phyloP scores from a whole-genome alignment of 768 basidiomycete species.

The Lentinula detonsa region DNA sequence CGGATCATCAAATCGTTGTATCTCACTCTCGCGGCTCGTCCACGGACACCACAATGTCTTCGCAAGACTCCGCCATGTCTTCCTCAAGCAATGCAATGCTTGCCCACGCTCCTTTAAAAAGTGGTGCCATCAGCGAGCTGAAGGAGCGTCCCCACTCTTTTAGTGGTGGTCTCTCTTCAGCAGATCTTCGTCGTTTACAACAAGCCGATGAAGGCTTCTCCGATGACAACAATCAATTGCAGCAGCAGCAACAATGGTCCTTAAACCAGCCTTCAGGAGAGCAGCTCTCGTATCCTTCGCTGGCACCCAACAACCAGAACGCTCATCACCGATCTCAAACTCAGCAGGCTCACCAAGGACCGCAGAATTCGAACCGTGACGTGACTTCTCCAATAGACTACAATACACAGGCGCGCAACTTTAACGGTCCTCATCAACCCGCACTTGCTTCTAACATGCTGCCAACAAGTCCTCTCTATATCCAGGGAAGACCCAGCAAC shows the following conservation, averaged over 20 bases:
- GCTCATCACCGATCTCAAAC: slow-evolving; percentile 49
- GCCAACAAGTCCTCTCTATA: slow-evolving; percentile 31
- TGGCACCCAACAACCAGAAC: slow-evolving; percentile 38
- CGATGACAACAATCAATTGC: slow-evolving; percentile 28
- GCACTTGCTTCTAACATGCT: slow-evolving; percentile 26
- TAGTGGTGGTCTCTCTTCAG: slow-evolving; percentile 68
- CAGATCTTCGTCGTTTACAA: slow-evolving; percentile 71
- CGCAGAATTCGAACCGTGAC: slow-evolving; percentile 28
- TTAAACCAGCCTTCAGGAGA: slow-evolving; percentile 31
- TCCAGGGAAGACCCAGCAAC: slow-evolving; percentile 48
- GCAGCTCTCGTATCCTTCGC: slow-evolving; percentile 62
- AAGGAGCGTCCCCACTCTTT: slow-evolving; percentile 81
- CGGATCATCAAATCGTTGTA: slow-evolving; percentile 59
- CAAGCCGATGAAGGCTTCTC: slow-evolving; percentile 48
- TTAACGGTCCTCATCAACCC: slow-evolving; percentile 36
- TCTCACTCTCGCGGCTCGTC: slow-evolving; percentile 82
- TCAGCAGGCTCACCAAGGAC: slow-evolving; percentile 34
- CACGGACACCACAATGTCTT: slow-evolving; percentile 65
- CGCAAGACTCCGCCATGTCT: slow-evolving; percentile 49
- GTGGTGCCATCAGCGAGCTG: slow-evolving; percentile 42
- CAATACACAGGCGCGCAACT: slow-evolving; percentile 49
- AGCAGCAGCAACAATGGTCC: slow-evolving; percentile 39
- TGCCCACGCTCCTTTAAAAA: slow-evolving; percentile 48
- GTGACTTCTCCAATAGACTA: slow-evolving; percentile 43
- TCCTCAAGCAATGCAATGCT: slow-evolving; percentile 50